phyloP scores from a whole-genome alignment of 164 flowering plant species.

The Litsea cubeba region DNA sequence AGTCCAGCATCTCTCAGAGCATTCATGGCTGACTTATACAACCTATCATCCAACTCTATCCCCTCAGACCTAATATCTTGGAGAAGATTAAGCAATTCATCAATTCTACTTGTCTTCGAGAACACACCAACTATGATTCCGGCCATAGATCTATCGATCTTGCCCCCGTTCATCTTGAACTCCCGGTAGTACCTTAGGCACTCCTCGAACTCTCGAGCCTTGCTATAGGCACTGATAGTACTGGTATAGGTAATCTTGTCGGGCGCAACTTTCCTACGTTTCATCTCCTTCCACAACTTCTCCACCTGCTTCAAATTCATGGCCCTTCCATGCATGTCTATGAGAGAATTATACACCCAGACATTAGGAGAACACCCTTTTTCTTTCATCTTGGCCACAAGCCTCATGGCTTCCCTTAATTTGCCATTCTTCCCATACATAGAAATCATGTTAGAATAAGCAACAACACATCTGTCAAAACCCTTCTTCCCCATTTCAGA shows the following conservation, averaged over 20 bases:
- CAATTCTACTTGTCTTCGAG: conserved; percentile 45
- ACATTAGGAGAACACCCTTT: conserved; percentile 73
- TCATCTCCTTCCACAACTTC: conserved; percentile 85
- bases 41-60: conserved; percentile 51
- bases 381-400: conserved; percentile 74
- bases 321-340: conserved; percentile 69
- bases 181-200: conserved; percentile 51
- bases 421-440: conserved; percentile 72
- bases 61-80: conserved; percentile 61
- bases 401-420: conserved; percentile 60
- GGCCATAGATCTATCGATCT: conserved; percentile 61
- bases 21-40: conserved; percentile 57
- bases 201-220: conserved; percentile 47
- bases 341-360: conserved; percentile 70
- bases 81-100: conserved; percentile 63
- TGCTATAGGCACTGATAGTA: conserved; percentile 54
- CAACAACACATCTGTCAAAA: conserved; percentile 69
- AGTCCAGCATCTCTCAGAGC: conserved; percentile 75
- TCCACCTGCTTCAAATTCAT: conserved; percentile 61
- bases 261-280: conserved; percentile 49
- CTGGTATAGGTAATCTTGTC: conserved; percentile 74
- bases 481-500: conserved; percentile 60
- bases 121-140: conserved; percentile 84
- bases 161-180: conserved; percentile 52
- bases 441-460: conserved; percentile 70